These are phyloP conservation scores for Fragilariopsis cylindrus DNA, from an alignment of 108 stramenopile genomes.

Conservation along the genomic window DNA sequence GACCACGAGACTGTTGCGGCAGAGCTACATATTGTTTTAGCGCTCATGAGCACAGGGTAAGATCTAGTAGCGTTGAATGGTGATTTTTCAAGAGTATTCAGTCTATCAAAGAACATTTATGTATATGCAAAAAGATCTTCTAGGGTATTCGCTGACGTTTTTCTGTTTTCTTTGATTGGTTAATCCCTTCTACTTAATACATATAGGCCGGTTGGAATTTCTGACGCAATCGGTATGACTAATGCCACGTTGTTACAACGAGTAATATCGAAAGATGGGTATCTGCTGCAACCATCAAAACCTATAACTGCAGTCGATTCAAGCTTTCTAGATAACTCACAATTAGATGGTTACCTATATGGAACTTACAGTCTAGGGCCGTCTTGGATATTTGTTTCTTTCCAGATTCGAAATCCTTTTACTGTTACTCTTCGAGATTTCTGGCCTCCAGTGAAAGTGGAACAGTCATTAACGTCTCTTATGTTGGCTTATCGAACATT, in stretches of 20 bases:
- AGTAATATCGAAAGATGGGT: constrained; percentile 37
- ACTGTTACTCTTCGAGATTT: constrained; percentile 25
- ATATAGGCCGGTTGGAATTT: constrained; percentile 42
- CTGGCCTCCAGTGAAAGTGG: constrained; percentile 26
- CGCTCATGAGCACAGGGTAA: constrained; percentile 32
- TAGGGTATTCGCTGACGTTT: not conserved
- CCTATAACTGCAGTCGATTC: constrained; percentile 41
- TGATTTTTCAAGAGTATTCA: not conserved
- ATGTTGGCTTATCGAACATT: constrained; percentile 16
- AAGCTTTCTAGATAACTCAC: constrained; percentile 9
- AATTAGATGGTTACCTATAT: constrained; percentile 24
- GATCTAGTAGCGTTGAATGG: not conserved
- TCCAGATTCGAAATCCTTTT: constrained; percentile 11
- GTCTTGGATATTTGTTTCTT: constrained; percentile 44
- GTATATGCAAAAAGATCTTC: not conserved
- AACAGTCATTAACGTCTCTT: not conserved
- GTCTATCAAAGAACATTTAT: too few species aligned
- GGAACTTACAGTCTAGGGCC: constrained; percentile 9
- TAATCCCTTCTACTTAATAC: not conserved
- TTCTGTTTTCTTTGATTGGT: not conserved
- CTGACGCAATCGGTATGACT: constrained; percentile 38
- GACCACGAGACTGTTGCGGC: constrained; percentile 38
- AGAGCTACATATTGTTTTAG: constrained; percentile 36
- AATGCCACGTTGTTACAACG: constrained; percentile 23
- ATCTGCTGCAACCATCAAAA: constrained; percentile 36